phyloP scores from a whole-genome alignment of 2,329 filamentous ascomycete species.

The Aspergillus fumigatus region DNA sequence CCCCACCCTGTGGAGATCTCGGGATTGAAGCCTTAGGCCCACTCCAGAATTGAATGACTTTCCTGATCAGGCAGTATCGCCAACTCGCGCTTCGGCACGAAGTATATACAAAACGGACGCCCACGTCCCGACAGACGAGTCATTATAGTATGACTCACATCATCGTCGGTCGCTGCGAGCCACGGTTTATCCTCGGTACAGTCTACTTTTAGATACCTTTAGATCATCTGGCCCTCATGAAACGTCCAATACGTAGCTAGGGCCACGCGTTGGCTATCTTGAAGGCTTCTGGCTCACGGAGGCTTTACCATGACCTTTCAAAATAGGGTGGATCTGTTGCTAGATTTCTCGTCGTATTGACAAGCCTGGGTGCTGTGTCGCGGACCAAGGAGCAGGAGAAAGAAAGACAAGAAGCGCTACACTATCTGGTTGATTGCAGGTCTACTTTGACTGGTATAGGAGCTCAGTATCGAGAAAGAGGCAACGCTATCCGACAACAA shows the following conservation, averaged over 20 bases:
- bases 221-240: neutral
- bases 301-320: conserved; percentile 2
- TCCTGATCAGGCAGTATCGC: conserved; percentile 8
- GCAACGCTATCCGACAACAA: neutral
- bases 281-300: conserved; percentile 6
- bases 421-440: neutral
- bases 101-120: neutral
- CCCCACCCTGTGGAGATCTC: neutral
- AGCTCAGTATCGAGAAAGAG: neutral
- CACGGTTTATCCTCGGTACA: too few species aligned
- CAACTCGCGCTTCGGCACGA: conserved; percentile 1
- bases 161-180: too few species aligned
- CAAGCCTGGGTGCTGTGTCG: conserved; percentile 19
- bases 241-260: neutral
- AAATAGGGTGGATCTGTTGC: conserved; percentile 25
- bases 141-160: neutral
- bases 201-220: neutral
- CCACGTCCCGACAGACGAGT: neutral
- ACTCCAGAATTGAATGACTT: conserved; percentile 1
- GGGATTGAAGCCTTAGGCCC: neutral
- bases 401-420: neutral
- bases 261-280: neutral
- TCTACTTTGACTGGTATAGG: neutral
- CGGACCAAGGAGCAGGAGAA: neutral
- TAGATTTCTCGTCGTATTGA: conserved; percentile 21